Percentiles rank a stretch among this genome's conserved stretches.
phyloP scores from a whole-genome alignment of 805 yeast species.

The Metschnikowia orientalis region DNA sequence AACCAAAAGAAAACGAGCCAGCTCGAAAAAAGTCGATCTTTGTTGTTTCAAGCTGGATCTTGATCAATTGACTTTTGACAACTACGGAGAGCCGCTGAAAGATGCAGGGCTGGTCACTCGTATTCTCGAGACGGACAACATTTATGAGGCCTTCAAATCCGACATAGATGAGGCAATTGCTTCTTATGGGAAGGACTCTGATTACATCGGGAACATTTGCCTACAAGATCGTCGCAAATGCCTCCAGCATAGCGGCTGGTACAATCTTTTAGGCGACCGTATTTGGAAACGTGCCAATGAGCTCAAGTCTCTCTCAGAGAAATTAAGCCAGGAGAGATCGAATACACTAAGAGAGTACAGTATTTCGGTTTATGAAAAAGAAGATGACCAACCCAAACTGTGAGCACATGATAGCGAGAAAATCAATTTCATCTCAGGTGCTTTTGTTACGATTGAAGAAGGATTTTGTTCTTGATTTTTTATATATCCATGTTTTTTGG shows the following conservation, averaged over 20 bases:
- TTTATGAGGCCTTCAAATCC: slow-evolving; percentile 10
- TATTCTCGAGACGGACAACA: too few species aligned
- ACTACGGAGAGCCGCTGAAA: too few species aligned
- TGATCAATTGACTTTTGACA: slow-evolving; percentile 3
- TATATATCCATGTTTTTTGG: too few species aligned
- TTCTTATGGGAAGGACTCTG: slow-evolving; percentile 11
- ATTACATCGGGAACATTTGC: slow-evolving; percentile 31
- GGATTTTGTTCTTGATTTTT: too few species aligned
- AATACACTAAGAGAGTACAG: slow-evolving; percentile 34
- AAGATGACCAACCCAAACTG: too few species aligned
- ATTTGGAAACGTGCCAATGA: slow-evolving; percentile 27
- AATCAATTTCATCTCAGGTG: too few species aligned
- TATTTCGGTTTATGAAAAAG: slow-evolving; percentile 29
- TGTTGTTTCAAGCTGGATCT: slow-evolving; percentile 48
- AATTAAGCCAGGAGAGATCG: slow-evolving; percentile 24
- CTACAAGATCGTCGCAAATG: slow-evolving; percentile 54
- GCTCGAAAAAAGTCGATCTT: slow-evolving; percentile 41
- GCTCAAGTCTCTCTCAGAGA: slow-evolving; percentile 30
- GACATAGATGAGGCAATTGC: slow-evolving; percentile 18
- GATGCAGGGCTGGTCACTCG: too few species aligned
- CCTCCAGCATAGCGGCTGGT: slow-evolving; percentile 51
- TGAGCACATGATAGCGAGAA: too few species aligned
- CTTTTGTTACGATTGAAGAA: slow-evolving; percentile 1
- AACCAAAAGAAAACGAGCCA: slow-evolving; percentile 16
- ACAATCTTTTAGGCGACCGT: slow-evolving; percentile 34